Percentiles rank a stretch among this genome's conserved stretches.
These are phyloP conservation scores for Fraxinus ornus DNA, from an alignment of 305 asterid genomes.

Conservation along the genomic window DNA sequence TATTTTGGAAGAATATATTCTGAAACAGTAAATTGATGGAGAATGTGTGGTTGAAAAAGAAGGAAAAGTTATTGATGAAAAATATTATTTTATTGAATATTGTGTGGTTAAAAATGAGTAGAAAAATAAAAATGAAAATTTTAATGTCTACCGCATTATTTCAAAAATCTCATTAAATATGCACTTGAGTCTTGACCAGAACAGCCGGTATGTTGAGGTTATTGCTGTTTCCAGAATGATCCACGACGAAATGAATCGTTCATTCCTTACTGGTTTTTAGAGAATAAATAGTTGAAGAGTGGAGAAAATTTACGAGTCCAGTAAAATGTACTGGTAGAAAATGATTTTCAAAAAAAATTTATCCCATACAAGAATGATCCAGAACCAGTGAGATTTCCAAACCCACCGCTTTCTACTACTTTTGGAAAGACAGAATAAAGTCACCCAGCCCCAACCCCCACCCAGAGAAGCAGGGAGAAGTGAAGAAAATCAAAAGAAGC, in stretches of 20 bases:
- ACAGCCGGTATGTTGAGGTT: too few relatives aligned
- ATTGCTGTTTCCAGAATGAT: not conserved
- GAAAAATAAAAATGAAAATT: too few relatives aligned
- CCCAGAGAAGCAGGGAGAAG: not conserved
- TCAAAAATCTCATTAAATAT: too few relatives aligned
- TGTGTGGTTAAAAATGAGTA: too few relatives aligned
- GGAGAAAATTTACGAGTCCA: not conserved
- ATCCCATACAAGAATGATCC: not conserved
- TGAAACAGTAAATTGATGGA: too few relatives aligned
- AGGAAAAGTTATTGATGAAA: too few relatives aligned
- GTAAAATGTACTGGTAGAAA: not conserved
- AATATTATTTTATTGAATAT: too few relatives aligned
- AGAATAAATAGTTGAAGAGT: not conserved
- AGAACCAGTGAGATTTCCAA: not conserved
- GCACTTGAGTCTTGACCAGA: not conserved
- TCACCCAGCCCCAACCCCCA: not conserved
- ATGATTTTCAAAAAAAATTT: not conserved
- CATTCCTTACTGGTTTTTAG: not conserved
- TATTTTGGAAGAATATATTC: too few relatives aligned
- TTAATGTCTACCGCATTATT: too few relatives aligned
- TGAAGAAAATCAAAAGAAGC: not conserved
- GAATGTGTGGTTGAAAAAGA: too few relatives aligned
- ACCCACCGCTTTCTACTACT: not conserved
- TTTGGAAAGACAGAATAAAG: not conserved
- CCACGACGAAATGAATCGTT: not conserved